Conservation (phyloP, 805 yeast species). For the Saturnispora hagleri region DNA sequence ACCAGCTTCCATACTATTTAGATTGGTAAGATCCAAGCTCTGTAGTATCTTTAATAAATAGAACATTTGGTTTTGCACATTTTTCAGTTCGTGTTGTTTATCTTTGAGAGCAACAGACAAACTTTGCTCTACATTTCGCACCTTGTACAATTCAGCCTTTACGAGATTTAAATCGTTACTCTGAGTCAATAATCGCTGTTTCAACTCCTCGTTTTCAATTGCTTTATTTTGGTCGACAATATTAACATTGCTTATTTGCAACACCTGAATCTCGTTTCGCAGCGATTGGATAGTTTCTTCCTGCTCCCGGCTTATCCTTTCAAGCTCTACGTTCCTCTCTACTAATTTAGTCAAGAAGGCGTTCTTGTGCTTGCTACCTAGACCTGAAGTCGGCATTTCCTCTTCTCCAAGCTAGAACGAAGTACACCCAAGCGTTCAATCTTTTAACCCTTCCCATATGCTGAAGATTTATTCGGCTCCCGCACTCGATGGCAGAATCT, state of each 20-base stretch:
- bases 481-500: neutral
- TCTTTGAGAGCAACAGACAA: neutral
- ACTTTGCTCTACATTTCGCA: neutral
- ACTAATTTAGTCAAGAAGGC: neutral
- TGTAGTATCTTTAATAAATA: conserved; percentile 3
- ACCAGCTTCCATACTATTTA: neutral
- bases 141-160: neutral
- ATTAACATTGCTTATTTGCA: neutral
- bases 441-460: neutral
- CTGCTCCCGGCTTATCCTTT: neutral
- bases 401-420: neutral
- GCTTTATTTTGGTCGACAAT: neutral
- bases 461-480: neutral
- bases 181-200: neutral
- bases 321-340: neutral
- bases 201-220: neutral
- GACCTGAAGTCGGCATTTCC: neutral
- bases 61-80: conserved; percentile 2
- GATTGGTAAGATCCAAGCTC: neutral
- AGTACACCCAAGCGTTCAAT: neutral
- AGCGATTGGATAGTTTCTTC: neutral
- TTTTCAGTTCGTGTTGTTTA: neutral
- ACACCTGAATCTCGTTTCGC: neutral
- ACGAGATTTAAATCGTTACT: neutral
- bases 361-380: neutral